Conservation (phyloP, 768 basidiomycete genomes). For the Suillus fuscotomentosus region DNA sequence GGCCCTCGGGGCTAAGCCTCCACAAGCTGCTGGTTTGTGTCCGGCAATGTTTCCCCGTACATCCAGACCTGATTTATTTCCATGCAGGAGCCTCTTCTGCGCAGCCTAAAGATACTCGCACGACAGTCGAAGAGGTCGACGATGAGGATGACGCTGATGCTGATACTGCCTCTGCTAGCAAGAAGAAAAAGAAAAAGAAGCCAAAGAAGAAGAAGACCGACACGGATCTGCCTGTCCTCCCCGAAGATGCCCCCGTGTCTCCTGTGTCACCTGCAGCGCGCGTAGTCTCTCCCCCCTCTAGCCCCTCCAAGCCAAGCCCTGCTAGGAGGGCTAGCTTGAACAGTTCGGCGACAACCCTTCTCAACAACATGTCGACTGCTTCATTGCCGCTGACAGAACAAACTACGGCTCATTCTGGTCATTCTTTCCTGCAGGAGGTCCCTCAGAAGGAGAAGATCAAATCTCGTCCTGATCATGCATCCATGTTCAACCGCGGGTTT, state of each 20-base stretch:
- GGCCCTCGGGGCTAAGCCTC: not conserved
- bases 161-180: conserved; percentile 25
- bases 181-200: conserved; percentile 79
- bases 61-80: not conserved
- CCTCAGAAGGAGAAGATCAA: conserved; percentile 66
- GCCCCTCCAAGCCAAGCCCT: conserved; percentile 20
- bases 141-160: conserved; percentile 55
- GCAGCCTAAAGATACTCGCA: conserved; percentile 35
- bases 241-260: conserved; percentile 14
- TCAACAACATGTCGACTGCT: conserved; percentile 36
- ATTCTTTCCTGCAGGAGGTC: conserved; percentile 62
- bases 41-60: not conserved
- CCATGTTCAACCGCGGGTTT: conserved; percentile 47
- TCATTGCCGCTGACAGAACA: conserved; percentile 42
- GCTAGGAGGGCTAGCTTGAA: conserved; percentile 13
- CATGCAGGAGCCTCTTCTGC: conserved; percentile 16
- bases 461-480: conserved; percentile 59
- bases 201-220: conserved; percentile 66
- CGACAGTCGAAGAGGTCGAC: conserved; percentile 71
- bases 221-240: conserved; percentile 20
- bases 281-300: conserved; percentile 16
- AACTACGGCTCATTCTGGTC: conserved; percentile 63
- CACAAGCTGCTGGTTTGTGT: conserved; percentile 12
- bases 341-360: conserved; percentile 18
- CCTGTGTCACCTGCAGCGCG: conserved; percentile 16